phyloP scores from a whole-genome alignment of 352 stramenopile species.

The Globisporangium camurandrum region DNA sequence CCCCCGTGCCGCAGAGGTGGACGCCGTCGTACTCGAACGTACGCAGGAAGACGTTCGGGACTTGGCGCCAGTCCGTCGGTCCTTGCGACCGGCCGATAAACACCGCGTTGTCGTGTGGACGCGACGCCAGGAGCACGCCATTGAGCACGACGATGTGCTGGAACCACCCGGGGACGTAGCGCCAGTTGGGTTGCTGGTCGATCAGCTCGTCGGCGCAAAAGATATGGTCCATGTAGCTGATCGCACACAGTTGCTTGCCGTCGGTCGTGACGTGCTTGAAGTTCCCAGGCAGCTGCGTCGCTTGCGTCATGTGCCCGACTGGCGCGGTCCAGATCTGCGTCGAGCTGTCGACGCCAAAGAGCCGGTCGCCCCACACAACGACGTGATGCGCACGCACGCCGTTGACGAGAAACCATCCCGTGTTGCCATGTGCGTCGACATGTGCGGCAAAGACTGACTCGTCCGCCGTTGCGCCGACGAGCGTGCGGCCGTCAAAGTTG shows the following conservation, averaged over 20 bases:
- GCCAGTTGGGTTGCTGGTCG: conserved; percentile 9
- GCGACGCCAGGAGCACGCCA: conserved; percentile 8
- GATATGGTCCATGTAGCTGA: conserved; percentile 12
- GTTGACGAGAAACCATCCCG: conserved; percentile 15
- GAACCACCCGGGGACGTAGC: neutral
- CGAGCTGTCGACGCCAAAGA: conserved; percentile 17
- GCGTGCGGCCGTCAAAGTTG: conserved; percentile 14
- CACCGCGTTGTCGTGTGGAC: conserved; percentile 11
- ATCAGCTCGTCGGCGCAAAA: conserved; percentile 20
- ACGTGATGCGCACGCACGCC: conserved; percentile 16
- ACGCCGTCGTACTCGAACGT: conserved; percentile 22
- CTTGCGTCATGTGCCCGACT: no score
- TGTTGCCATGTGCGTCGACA: no score
- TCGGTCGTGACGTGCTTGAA: conserved; percentile 20
- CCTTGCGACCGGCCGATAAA: conserved; percentile 12
- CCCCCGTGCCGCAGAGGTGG: conserved; percentile 13
- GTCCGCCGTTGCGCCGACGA: conserved; percentile 9
- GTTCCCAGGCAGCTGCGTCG: conserved; percentile 10
- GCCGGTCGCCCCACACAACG: conserved; percentile 18
- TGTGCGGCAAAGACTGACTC: no score
- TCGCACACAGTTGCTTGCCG: conserved; percentile 21
- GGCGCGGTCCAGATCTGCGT: conserved; percentile 14
- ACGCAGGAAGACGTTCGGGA: conserved; percentile 11
- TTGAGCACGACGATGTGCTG: conserved; percentile 10
- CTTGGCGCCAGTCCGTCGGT: conserved; percentile 16